A percentile compares a stretch with the other conserved stretches of the same genome.
phyloP scores from a whole-genome alignment of 495 filamentous ascomycete genomes.

The Alectoria sarmentosa region DNA sequence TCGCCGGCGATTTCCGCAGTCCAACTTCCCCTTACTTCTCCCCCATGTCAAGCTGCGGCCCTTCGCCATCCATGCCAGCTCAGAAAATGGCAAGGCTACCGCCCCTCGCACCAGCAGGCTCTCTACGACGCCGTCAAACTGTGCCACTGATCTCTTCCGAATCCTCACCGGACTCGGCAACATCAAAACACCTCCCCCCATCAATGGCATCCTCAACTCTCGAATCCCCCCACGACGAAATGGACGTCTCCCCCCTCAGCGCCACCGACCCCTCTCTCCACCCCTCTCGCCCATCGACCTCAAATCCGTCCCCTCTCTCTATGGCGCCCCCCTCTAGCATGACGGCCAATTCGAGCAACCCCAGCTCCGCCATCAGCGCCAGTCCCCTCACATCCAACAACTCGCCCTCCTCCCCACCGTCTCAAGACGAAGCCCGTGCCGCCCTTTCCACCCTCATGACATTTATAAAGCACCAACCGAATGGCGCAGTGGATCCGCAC shows the following conservation, averaged over 20 bases:
- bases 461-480: conserved; percentile 71
- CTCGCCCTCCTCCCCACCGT: conserved; percentile 51
- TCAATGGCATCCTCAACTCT: conserved; percentile 55
- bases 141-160: conserved; percentile 68
- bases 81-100: conserved; percentile 54
- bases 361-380: conserved; percentile 25
- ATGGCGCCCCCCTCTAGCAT: conserved; percentile 41
- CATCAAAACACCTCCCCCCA: conserved; percentile 53
- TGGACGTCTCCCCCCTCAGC: conserved; percentile 39
- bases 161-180: conserved; percentile 59
- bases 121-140: conserved; percentile 83
- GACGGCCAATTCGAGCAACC: conserved; percentile 15
- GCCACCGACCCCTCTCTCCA: conserved; percentile 41
- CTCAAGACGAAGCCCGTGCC: conserved; percentile 79
- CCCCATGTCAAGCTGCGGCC: conserved; percentile 55
- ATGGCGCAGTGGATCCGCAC: conserved; percentile 65
- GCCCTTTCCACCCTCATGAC: conserved; percentile 81
- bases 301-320: conserved; percentile 41
- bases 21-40: conserved; percentile 85
- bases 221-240: conserved; percentile 62
- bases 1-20: conserved; percentile 69
- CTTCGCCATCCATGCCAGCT: conserved; percentile 60
- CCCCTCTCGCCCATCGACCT: conserved; percentile 13
- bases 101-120: conserved; percentile 43
- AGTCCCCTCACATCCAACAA: conserved; percentile 38